phyloP scores from a whole-genome alignment of 345 rosid genomes.

The Populus ilicifolia region DNA sequence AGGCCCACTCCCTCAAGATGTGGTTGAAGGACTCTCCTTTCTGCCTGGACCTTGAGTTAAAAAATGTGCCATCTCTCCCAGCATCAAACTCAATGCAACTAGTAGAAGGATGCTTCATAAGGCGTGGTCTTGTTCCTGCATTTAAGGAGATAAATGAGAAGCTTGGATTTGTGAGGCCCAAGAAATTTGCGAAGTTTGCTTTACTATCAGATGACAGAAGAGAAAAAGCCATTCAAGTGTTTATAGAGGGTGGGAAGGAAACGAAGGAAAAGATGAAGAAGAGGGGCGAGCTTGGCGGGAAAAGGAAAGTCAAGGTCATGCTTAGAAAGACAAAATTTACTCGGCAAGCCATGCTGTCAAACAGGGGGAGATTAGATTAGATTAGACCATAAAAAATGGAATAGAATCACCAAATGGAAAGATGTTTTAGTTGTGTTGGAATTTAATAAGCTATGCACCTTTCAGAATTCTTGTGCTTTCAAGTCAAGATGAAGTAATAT shows the following conservation, averaged over 20 bases:
- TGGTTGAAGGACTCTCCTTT: slow-evolving; percentile 97
- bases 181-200: slow-evolving; percentile 81
- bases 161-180: slow-evolving; percentile 75
- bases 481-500: background rate
- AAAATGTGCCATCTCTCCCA: slow-evolving; percentile 59
- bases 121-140: slow-evolving; percentile 86
- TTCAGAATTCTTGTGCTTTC: background rate
- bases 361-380: background rate
- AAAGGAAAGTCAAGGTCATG: slow-evolving; percentile 15
- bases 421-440: background rate
- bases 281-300: slow-evolving; percentile 22
- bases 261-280: slow-evolving; percentile 56
- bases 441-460: background rate
- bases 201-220: slow-evolving; percentile 66
- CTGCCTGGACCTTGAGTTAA: slow-evolving; percentile 87
- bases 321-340: slow-evolving; percentile 24
- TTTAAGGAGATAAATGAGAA: slow-evolving; percentile 75
- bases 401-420: background rate
- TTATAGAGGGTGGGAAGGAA: slow-evolving; percentile 60
- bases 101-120: slow-evolving; percentile 73
- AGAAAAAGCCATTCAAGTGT: slow-evolving; percentile 64
- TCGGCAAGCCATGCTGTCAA: slow-evolving; percentile 15
- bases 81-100: slow-evolving; percentile 75
- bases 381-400: slow-evolving; percentile 1
- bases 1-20: slow-evolving; percentile 92